Conservation (phyloP, 2,329 filamentous ascomycete genomes). For the Botrytis pseudocinerea region DNA sequence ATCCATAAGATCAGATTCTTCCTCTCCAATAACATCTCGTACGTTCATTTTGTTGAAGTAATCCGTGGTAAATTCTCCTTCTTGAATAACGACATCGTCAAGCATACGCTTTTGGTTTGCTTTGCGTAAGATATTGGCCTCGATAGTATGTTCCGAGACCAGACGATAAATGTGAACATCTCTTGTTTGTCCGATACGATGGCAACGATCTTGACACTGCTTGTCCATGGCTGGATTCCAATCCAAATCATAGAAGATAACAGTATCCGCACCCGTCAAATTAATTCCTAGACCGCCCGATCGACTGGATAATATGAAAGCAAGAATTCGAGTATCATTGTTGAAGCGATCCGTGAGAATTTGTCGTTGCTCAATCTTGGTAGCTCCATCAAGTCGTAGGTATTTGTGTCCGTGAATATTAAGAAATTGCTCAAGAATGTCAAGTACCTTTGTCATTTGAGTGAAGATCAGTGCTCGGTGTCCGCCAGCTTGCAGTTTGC, state of each 20-base stretch:
- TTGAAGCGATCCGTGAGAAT: conserved; percentile 97
- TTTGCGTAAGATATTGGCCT: conserved; percentile 95
- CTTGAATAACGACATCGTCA: conserved; percentile 97
- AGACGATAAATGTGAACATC: conserved; percentile 98
- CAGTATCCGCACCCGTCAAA: conserved; percentile 91
- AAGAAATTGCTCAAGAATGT: conserved; percentile 95
- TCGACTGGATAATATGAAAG: conserved; percentile 92
- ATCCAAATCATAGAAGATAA: conserved; percentile 98
- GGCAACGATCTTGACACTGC: conserved; percentile 95
- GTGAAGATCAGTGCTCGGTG: conserved; percentile 98
- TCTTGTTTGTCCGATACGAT: conserved; percentile 94
- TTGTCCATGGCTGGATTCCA: conserved; percentile 99
- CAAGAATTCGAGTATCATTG: conserved; percentile 85
- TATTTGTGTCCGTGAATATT: conserved; percentile 99
- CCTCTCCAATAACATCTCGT: conserved; percentile 65
- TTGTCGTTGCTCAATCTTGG: conserved; percentile 92
- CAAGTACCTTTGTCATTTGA: conserved; percentile 98
- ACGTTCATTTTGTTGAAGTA: conserved; percentile 80
- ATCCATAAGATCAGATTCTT: conserved; percentile 54
- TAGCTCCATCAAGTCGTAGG: conserved; percentile 91
- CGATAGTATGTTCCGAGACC: conserved; percentile 90
- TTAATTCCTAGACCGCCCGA: conserved; percentile 96
- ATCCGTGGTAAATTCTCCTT: conserved; percentile 96
- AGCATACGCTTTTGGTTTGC: conserved; percentile 97
- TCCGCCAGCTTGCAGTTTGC: conserved; percentile 82